phyloP scores from a whole-genome alignment of 2,329 filamentous ascomycete species.

The Fusarium coicis region DNA sequence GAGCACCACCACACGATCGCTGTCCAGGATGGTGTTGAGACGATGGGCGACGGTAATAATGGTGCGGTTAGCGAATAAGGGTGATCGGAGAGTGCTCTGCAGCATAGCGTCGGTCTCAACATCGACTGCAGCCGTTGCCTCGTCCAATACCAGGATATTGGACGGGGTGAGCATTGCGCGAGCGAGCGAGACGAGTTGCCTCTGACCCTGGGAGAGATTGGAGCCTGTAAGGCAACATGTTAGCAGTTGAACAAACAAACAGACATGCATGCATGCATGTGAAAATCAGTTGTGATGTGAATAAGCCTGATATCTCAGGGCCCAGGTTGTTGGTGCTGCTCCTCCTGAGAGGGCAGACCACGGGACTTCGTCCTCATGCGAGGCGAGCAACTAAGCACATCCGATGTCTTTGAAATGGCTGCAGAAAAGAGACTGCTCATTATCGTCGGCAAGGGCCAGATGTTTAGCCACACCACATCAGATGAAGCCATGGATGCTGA shows the following conservation, averaged over 20 bases:
- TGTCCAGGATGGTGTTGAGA: slow-evolving; percentile 94
- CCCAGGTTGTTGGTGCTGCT: slow-evolving; percentile 7
- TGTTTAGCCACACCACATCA: slow-evolving; percentile 17
- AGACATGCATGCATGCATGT: slow-evolving; percentile 17
- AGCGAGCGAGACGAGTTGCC: slow-evolving; percentile 92
- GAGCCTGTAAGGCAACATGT: slow-evolving; percentile 68
- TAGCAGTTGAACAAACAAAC: slow-evolving; percentile 27
- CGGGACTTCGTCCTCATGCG: slow-evolving; percentile 49
- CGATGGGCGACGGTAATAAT: slow-evolving; percentile 99
- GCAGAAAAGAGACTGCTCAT: slow-evolving; percentile 29
- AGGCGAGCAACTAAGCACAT: slow-evolving; percentile 50
- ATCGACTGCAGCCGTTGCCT: slow-evolving; percentile 86
- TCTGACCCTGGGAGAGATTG: slow-evolving; percentile 94
- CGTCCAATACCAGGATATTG: slow-evolving; percentile 96
- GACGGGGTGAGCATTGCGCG: slow-evolving; percentile 93
- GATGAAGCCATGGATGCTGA: slow-evolving; percentile 21
- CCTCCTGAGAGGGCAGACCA: slow-evolving; percentile 36
- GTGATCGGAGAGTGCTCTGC: slow-evolving; percentile 70
- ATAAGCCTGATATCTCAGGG: background rate
- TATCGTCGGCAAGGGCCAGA: slow-evolving; percentile 18
- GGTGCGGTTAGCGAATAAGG: slow-evolving; percentile 86
- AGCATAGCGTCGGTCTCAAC: slow-evolving; percentile 75
- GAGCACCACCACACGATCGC: slow-evolving; percentile 91
- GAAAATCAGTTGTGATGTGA: slow-evolving; percentile 1
- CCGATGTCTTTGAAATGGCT: slow-evolving; percentile 19